A percentile compares a stretch with the other conserved stretches of the same genome.
Conservation (phyloP, 2,329 filamentous ascomycete species). For the Neocucurbitaria cava region DNA sequence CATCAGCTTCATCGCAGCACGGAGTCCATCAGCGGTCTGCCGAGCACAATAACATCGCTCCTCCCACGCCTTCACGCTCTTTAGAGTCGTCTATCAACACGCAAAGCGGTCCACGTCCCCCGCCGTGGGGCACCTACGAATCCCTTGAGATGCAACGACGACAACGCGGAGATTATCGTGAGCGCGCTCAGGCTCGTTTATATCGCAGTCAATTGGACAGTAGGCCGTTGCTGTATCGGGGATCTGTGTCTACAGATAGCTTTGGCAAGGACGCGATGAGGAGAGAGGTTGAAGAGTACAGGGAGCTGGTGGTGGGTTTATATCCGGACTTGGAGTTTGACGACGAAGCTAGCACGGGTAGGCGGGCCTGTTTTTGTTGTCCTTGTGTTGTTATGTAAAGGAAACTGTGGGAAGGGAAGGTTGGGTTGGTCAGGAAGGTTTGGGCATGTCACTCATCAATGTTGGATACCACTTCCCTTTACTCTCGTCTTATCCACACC, state of each 20-base stretch:
- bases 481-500: too few species aligned
- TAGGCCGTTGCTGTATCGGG: neutral
- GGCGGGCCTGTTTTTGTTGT: neutral
- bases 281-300: conserved; percentile 26
- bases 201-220: neutral
- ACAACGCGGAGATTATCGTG: neutral
- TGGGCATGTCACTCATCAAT: too few species aligned
- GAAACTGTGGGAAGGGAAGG: neutral
- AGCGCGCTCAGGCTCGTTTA: neutral
- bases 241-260: neutral
- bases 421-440: neutral
- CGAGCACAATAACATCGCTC: neutral
- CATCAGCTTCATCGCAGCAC: neutral
- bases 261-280: conserved; percentile 6
- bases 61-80: neutral
- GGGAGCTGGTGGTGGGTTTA: conserved; percentile 23
- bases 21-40: neutral
- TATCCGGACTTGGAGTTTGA: conserved; percentile 35
- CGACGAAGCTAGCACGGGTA: conserved; percentile 4
- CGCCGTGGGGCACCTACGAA: conserved; percentile 5
- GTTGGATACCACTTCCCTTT: neutral
- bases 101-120: conserved; percentile 4
- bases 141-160: conserved; percentile 4
- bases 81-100: neutral
- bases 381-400: neutral